Evolutionary conservation across 345 rosid species (phyloP).

Genomic region (Eucalyptus microcorys): DNA sequence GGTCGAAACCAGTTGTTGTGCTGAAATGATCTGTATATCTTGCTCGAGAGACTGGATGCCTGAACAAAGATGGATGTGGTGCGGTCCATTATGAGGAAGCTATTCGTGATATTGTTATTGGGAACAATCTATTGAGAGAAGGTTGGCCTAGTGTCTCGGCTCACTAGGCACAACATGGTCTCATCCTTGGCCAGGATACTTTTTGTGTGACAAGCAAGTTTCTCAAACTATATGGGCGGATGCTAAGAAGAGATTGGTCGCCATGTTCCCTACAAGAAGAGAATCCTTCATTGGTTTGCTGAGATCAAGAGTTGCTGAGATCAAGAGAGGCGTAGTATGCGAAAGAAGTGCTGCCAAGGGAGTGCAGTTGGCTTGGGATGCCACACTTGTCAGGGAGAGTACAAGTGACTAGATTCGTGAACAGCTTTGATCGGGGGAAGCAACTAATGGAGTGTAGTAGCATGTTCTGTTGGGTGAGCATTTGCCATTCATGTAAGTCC

Average conservation of each 20-base stretch:
- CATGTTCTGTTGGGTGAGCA: neutral
- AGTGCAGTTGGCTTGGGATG: neutral
- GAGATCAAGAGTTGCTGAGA: neutral
- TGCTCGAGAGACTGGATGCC: neutral
- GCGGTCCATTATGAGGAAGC: neutral
- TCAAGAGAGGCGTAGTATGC: neutral
- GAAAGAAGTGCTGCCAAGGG: neutral
- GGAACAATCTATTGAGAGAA: neutral
- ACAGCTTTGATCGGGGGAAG: neutral
- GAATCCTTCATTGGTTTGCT: neutral
- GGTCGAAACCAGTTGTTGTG: neutral
- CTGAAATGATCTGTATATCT: neutral
- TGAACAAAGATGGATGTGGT: neutral
- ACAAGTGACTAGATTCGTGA: neutral
- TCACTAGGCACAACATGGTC: neutral
- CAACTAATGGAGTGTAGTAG: neutral
- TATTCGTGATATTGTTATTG: neutral
- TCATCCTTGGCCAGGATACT: neutral
- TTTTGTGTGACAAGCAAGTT: neutral
- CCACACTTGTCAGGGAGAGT: neutral
- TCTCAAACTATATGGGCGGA: neutral
- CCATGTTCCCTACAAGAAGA: neutral
- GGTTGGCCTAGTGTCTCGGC: neutral
- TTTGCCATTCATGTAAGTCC: neutral
- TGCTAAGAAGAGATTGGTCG: neutral